Base-by-base conservation (phyloP, 352 stramenopile species). In the Pythium sp. region DNA sequence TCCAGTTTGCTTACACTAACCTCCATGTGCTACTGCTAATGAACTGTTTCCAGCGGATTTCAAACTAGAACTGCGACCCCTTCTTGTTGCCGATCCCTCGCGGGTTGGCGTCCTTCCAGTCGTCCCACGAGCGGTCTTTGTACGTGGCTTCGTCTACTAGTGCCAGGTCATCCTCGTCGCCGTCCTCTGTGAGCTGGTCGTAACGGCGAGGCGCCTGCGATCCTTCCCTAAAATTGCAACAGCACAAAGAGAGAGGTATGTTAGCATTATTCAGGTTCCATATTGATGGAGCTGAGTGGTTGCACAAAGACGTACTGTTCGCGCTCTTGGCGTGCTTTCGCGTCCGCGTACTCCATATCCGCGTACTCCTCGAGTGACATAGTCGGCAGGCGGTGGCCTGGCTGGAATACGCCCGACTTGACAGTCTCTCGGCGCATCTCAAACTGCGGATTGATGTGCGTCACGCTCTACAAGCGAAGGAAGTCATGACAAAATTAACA, bases 31-130 rank as follows among this genome's bases (percentile, higher is more conserved):
- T 47, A 43, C 1, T 20, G 43, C 18, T 51, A 22, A 51, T 22
- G 18, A 51, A n/a, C 43, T 58, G 32, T 18, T 46, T 54, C 26
- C 18, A 28, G 12, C 38, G 7, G 6, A 8, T 41, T 26, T 34
- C 36, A 36, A 5, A 36, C 55, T 98, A 97, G 86, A 98, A 95
- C 87, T 98, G 75, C 71, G 91, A 98, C 22, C 86, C 91, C 69
- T 92, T 95, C 79, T 99, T 99, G 80, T 99, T 99, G 62, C 97
- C 97, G 76, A 97, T 98, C 32, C 97, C 97, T 68, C 89, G 89
- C 30, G 94, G 91, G 75, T 99, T 98, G 24, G 94, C 90, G 64
- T 98, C 97, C 78, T 98, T 99, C 82, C 87, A 99, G 79, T 99
- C 92, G 78, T 99, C 97, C 97, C 97, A 99, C 20, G 91, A 80